Percentiles rank a stretch among this genome's conserved stretches.
Evolutionary conservation across 768 basidiomycete genomes (phyloP).

Genomic region (Cystoderma amianthinum): DNA sequence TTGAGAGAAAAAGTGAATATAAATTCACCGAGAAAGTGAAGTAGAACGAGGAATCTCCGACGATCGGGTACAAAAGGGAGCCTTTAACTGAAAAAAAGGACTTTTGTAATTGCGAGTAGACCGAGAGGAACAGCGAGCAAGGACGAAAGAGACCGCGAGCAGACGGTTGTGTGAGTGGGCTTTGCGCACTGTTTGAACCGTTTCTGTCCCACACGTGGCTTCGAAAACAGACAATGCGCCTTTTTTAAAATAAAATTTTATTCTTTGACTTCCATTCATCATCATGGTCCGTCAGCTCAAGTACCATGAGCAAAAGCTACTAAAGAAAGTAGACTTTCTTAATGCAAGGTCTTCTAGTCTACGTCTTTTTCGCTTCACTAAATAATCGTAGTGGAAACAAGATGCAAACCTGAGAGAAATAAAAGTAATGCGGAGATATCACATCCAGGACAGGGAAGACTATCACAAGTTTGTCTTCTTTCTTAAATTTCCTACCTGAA

Average conservation of each 20-base stretch:
- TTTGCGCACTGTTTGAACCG: conserved; percentile 18
- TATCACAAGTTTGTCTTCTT: conserved; percentile 68
- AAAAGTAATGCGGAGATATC: conserved; percentile 92
- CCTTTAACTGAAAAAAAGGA: conserved; percentile 7
- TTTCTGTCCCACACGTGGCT: conserved; percentile 33
- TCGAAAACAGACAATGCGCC: conserved; percentile 1
- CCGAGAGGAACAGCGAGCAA: conserved; percentile 11
- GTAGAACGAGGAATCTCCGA: conserved; percentile 13
- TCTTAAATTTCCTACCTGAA: background rate
- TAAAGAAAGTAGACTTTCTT: conserved; percentile 96
- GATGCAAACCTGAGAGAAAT: conserved; percentile 88
- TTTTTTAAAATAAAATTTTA: no score
- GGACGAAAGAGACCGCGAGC: conserved; percentile 9
- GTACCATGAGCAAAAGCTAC: conserved; percentile 90
- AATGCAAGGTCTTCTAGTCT: conserved; percentile 45
- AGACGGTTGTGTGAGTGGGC: conserved; percentile 10
- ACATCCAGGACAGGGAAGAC: conserved; percentile 91
- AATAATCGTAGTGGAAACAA: conserved; percentile 77
- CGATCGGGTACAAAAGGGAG: conserved; percentile 9
- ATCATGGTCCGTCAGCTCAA: conserved; percentile 89
- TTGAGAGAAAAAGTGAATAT: conserved; percentile 3
- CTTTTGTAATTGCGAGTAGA: background rate
- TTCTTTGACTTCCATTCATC: no score
- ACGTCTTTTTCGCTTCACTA: conserved; percentile 5
- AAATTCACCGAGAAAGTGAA: conserved; percentile 11